Evolutionary conservation across 495 filamentous ascomycete genomes (phyloP).

Genomic region (Symbiotaphrina buchneri): DNA sequence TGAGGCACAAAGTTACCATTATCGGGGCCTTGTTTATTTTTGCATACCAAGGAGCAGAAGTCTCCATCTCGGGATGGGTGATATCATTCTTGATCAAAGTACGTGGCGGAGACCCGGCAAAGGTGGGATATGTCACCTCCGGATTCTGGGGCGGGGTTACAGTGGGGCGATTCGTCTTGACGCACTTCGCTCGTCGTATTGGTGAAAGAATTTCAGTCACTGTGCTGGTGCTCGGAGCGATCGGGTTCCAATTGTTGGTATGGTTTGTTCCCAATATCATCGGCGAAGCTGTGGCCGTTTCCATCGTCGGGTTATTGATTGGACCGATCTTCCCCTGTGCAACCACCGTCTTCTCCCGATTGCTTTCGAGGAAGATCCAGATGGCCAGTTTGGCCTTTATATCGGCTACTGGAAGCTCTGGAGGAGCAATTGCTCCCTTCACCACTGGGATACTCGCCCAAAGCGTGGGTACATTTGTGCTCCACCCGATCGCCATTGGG

Average conservation of each 20-base stretch:
- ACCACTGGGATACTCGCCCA: constrained; percentile 50
- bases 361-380: constrained; percentile 37
- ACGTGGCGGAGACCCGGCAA: constrained; percentile 37
- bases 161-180: constrained; percentile 43
- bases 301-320: constrained; percentile 52
- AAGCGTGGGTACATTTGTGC: constrained; percentile 42
- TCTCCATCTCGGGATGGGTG: constrained; percentile 57
- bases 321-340: constrained; percentile 61
- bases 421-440: constrained; percentile 55
- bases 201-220: constrained; percentile 50
- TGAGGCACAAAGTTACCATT: constrained; percentile 37
- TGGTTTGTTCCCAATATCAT: constrained; percentile 56
- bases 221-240: constrained; percentile 29
- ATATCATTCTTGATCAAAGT: constrained; percentile 55
- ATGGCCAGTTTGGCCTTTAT: constrained; percentile 47
- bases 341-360: constrained; percentile 36
- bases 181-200: constrained; percentile 33
- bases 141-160: constrained; percentile 75
- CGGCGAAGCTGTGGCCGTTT: constrained; percentile 44
- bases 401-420: constrained; percentile 47
- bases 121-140: constrained; percentile 59
- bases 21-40: constrained; percentile 60
- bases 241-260: constrained; percentile 44
- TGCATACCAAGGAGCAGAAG: constrained; percentile 60
- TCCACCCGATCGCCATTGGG: constrained; percentile 48